Percentiles rank a stretch among this genome's conserved stretches.
Evolutionary conservation across 1,139 yeast genomes (phyloP).

Genomic region (Lodderomyces beijingensis): DNA sequence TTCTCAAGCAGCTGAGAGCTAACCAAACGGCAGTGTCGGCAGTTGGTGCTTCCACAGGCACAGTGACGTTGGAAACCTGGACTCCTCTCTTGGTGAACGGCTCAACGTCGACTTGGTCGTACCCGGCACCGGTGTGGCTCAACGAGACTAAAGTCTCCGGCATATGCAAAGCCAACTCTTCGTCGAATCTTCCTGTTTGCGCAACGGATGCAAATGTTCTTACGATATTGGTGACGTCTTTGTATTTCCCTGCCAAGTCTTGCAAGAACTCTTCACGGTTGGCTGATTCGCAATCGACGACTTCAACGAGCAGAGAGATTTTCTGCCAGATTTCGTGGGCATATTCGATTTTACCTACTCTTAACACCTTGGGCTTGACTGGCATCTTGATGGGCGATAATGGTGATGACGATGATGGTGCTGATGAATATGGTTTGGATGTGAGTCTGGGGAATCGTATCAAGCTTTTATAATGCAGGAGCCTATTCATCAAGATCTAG

Average conservation of each 20-base stretch:
- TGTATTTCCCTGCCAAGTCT: constrained; percentile 47
- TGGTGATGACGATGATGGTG: neutral
- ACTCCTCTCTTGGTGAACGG: constrained; percentile 48
- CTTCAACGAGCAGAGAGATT: constrained; percentile 44
- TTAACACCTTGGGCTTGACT: constrained; percentile 50
- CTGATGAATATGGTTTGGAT: no score
- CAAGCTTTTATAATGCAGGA: no score
- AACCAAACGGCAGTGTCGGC: constrained; percentile 76
- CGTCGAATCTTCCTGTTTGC: constrained; percentile 72
- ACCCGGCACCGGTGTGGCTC: constrained; percentile 90
- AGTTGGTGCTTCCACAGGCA: constrained; percentile 71
- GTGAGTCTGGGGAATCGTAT: no score
- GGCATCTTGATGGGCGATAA: constrained; percentile 3
- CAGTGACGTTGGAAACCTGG: constrained; percentile 70
- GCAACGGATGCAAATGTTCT: constrained; percentile 46
- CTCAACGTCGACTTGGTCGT: constrained; percentile 71
- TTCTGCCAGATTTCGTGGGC: constrained; percentile 58
- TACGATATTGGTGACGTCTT: constrained; percentile 45
- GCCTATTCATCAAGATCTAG: no score
- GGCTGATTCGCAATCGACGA: constrained; percentile 42
- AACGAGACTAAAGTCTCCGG: constrained; percentile 63
- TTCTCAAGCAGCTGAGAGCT: constrained; percentile 63
- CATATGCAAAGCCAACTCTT: constrained; percentile 55
- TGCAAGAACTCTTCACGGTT: constrained; percentile 47
- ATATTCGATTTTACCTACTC: constrained; percentile 50